Evolutionary conservation across 2,329 filamentous ascomycete genomes (phyloP), one percentile per base, ranked within the genome.

Genomic region (Arthrobotrys musiformis): DNA sequence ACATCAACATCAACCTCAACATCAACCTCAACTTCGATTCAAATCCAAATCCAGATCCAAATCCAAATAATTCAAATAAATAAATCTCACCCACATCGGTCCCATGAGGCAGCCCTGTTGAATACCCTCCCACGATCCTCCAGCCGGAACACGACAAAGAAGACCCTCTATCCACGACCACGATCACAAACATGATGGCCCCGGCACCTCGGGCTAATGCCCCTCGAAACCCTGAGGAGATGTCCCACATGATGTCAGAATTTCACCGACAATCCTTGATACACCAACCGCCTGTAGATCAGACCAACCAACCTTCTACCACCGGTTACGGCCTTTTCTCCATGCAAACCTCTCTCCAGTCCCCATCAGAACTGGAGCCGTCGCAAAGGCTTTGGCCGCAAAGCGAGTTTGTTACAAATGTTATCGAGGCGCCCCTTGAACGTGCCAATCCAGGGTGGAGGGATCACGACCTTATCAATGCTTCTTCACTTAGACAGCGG

Each of bases 211-310:
- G 63, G 50, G 26, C 50, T n/a, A 50, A 48, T 44, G 62, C 54
- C 33, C 70, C 70, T 61, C 70, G 63, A 26, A 75, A 75, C 22
- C 44, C 70, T 5, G 70, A 75, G 17, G 70, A 75, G 46, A 75
- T 75, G 70, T 75, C 70, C 6, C 63, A 75, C 22, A 63, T 75
- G 70, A 68, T 75, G 63, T 68, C 70, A 8, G 70, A 75, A 42
- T 75, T 75, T 15, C 62, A 75, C 26, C 70, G 70, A n/a, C 70
- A 75, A 22, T 75, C 70, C 6, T 50, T 75, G 9, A 68, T 75
- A 2, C 63, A 68, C 24, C 70, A 75, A 30, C 70, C 63, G 17
- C 70, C 63, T 1, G 44, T 61, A 9, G 70, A 75, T 15, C 70
- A 75, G 15, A 56, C 17, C 9, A 75, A 58, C 37, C 70, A 75